These are phyloP conservation scores for Nymphaea thermarum DNA, from an alignment of 164 flowering plant genomes.

Conservation along the genomic window DNA sequence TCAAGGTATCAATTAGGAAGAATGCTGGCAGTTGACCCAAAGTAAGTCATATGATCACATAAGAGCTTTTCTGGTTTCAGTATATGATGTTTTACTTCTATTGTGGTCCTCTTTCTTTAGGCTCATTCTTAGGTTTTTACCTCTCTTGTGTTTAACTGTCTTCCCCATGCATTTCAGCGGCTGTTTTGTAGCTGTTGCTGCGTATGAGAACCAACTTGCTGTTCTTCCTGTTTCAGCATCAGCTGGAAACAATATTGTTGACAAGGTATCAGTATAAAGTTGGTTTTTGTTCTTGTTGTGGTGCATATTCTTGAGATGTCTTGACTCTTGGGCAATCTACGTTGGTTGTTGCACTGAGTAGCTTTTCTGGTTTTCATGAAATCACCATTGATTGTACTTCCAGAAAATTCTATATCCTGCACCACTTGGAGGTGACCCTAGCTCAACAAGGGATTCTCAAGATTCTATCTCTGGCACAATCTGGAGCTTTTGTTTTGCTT, in stretches of 20 bases:
- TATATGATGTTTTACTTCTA: too few species aligned
- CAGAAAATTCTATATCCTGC: slow-evolving; percentile 68
- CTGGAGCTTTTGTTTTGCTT: slow-evolving; percentile 96
- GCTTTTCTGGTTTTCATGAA: slow-evolving; percentile 8
- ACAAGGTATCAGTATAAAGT: slow-evolving; percentile 33
- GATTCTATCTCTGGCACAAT: slow-evolving; percentile 59
- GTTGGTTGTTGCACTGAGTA: too few species aligned
- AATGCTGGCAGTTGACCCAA: slow-evolving; percentile 71
- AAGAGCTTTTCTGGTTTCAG: too few species aligned
- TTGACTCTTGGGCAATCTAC: too few species aligned
- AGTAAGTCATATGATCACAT: slow-evolving; percentile 21
- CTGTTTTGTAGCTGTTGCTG: slow-evolving; percentile 70
- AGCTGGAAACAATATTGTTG: slow-evolving; percentile 41
- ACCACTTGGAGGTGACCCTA: slow-evolving; percentile 35
- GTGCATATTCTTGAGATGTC: too few species aligned
- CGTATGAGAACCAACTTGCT: slow-evolving; percentile 71
- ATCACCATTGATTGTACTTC: slow-evolving; percentile 14
- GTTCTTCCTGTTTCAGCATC: slow-evolving; percentile 56
- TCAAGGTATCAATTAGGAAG: slow-evolving; percentile 74
- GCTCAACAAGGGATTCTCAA: slow-evolving; percentile 16
- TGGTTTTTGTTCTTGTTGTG: too few species aligned
- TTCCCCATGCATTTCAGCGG: slow-evolving; percentile 38
- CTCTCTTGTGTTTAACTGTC: slow-evolving; percentile 9
- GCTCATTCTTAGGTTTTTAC: too few species aligned
- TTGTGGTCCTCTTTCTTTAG: too few species aligned